phyloP scores from a whole-genome alignment of 108 stramenopile species.

The Cylindrotheca closterium region DNA sequence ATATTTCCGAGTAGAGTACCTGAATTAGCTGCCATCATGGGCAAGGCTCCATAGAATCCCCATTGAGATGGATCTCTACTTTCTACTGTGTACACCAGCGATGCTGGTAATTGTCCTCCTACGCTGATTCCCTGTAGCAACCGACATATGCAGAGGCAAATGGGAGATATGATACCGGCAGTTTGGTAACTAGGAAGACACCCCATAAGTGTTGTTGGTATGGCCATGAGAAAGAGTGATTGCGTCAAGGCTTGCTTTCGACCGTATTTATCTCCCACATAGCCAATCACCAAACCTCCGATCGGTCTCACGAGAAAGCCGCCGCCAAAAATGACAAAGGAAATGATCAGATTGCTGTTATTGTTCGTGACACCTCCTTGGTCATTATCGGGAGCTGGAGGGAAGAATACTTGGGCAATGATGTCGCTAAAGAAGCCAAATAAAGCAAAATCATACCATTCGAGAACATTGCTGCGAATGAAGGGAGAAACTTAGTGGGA shows the following conservation, averaged over 20 bases:
- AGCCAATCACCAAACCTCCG: conserved; percentile 64
- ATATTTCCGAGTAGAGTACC: conserved; percentile 64
- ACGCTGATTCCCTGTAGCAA: conserved; percentile 67
- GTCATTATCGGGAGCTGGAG: conserved; percentile 28
- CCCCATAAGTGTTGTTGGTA: conserved; percentile 68
- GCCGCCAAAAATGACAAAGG: conserved; percentile 68
- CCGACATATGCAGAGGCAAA: conserved; percentile 49
- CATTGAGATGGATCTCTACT: conserved; percentile 36
- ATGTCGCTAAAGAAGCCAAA: conserved; percentile 68
- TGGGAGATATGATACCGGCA: conserved; percentile 40
- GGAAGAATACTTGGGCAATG: conserved; percentile 64
- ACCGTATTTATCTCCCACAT: conserved; percentile 66
- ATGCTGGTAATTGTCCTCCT: conserved; percentile 59
- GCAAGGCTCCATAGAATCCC: conserved; percentile 67
- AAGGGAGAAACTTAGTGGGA: no score
- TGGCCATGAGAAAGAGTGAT: conserved; percentile 62
- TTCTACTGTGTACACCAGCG: conserved; percentile 66
- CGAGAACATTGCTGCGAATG: conserved; percentile 62
- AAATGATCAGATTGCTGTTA: conserved; percentile 21
- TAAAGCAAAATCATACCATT: conserved; percentile 65
- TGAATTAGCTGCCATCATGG: conserved; percentile 55
- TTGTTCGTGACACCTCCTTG: no score
- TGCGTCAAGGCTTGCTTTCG: conserved; percentile 57
- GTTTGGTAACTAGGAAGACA: conserved; percentile 62
- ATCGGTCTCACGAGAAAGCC: conserved; percentile 72